These are phyloP conservation scores for Vigna reflexopilosa DNA, from an alignment of 306 rosid species.

Conservation along the genomic window DNA sequence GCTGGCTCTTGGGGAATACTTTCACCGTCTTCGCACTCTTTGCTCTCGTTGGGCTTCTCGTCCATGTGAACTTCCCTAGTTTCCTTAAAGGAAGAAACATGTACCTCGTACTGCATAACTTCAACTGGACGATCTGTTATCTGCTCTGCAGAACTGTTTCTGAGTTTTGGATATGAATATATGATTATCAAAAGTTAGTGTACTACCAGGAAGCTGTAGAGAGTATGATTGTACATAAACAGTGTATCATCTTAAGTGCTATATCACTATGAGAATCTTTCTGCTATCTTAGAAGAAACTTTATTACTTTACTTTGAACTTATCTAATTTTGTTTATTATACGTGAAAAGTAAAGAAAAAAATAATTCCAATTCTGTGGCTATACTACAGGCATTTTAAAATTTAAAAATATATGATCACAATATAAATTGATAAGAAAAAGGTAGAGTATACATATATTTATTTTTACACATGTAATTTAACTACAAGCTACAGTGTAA, in stretches of 20 bases:
- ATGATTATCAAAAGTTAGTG: constrained; percentile 26
- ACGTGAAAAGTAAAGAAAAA: background rate
- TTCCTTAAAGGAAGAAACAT: constrained; percentile 4
- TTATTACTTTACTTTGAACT: background rate
- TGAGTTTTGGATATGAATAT: constrained; percentile 23
- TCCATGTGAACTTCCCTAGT: constrained; percentile 48
- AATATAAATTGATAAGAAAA: background rate
- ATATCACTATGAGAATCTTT: constrained; percentile 2
- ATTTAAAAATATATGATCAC: background rate
- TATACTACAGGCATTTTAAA: constrained; percentile 9
- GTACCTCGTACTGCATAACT: constrained; percentile 1
- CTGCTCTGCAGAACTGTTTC: constrained; percentile 16
- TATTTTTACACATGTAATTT: background rate
- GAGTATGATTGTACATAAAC: constrained; percentile 46
- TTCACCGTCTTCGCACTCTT: constrained; percentile 74
- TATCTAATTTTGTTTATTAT: background rate
- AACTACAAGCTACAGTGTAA: background rate
- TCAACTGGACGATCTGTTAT: constrained; percentile 15
- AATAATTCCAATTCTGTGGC: constrained; percentile 6
- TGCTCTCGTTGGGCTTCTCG: constrained; percentile 80
- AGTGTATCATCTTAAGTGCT: background rate
- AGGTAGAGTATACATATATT: background rate
- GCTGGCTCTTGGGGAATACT: constrained; percentile 82
- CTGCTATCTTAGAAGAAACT: background rate
- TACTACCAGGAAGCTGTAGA: constrained; percentile 34